phyloP scores from a whole-genome alignment of 129 eudicot species.

The Pulicaria dysenterica region DNA sequence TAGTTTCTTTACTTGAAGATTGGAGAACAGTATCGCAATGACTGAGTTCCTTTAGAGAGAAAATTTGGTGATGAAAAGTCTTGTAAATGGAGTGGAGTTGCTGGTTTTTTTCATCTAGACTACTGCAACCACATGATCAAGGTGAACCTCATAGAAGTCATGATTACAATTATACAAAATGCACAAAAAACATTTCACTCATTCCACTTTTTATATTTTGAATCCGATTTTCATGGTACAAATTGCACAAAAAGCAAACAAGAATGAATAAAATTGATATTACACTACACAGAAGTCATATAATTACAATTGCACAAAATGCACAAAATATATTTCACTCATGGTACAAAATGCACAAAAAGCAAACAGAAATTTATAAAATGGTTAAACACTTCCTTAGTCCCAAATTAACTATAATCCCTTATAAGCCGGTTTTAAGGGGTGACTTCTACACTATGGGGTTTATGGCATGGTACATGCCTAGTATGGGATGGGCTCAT shows the following conservation, averaged over 20 bases:
- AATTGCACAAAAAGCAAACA: not conserved
- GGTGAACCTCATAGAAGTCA: slow-evolving; percentile 39
- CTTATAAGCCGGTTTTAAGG: too few relatives aligned
- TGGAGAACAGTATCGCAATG: slow-evolving; percentile 31
- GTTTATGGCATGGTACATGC: too few relatives aligned
- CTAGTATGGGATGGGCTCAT: too few relatives aligned
- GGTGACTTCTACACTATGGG: too few relatives aligned
- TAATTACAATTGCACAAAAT: too few relatives aligned
- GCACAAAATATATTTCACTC: too few relatives aligned
- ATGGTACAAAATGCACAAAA: too few relatives aligned
- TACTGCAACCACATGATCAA: slow-evolving; percentile 41
- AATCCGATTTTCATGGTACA: not conserved
- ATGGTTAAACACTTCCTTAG: not conserved
- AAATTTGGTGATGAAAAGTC: slow-evolving; percentile 49
- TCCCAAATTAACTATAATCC: too few relatives aligned
- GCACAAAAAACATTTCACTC: too few relatives aligned
- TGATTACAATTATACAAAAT: not conserved
- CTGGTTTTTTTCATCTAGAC: slow-evolving; percentile 56
- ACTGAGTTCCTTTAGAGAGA: slow-evolving; percentile 41
- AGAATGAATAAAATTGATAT: not conserved
- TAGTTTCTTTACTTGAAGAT: slow-evolving; percentile 31
- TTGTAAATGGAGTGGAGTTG: slow-evolving; percentile 53
- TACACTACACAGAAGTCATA: too few relatives aligned
- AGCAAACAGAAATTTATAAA: too few relatives aligned
- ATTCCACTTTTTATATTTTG: not conserved